Percentiles rank a stretch among this genome's conserved stretches.
Evolutionary conservation across 148 eudicot species (phyloP).

Genomic region (Oxyria digyna): DNA sequence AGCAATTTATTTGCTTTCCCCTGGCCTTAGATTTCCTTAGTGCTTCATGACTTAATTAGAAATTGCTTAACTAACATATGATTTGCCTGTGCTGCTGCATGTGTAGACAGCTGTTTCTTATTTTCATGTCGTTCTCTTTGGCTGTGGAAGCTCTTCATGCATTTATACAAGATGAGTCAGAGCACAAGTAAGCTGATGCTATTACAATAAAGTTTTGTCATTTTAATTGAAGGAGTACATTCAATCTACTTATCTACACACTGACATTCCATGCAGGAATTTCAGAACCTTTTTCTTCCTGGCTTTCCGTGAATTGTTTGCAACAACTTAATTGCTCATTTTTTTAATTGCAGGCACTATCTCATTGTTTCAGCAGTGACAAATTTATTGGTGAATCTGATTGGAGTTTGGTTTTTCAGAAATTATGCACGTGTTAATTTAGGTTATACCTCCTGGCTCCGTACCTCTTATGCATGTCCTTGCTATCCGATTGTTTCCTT

Average conservation of each 20-base stretch:
- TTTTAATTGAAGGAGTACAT: not conserved
- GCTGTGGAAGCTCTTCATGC: slow-evolving; percentile 99
- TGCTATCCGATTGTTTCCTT: not conserved
- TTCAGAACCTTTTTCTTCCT: not conserved
- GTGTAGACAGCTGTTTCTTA: slow-evolving; percentile 98
- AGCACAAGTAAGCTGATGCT: slow-evolving; percentile 78
- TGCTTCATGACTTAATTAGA: not conserved
- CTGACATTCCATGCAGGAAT: not conserved
- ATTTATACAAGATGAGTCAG: slow-evolving; percentile 96
- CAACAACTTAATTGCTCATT: not conserved
- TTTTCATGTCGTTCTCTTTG: slow-evolving; percentile 91
- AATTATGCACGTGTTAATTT: slow-evolving; percentile 84
- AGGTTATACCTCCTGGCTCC: slow-evolving; percentile 31
- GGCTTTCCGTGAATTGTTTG: not conserved
- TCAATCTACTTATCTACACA: not conserved
- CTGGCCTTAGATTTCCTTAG: not conserved
- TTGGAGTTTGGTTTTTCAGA: slow-evolving; percentile 98
- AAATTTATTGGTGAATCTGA: slow-evolving; percentile 88
- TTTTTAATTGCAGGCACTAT: slow-evolving; percentile 59
- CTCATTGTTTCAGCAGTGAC: slow-evolving; percentile 87
- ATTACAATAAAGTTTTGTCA: not conserved
- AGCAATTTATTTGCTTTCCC: not conserved
- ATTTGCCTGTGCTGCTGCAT: slow-evolving; percentile 27
- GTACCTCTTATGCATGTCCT: not conserved
- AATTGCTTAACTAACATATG: slow-evolving; percentile 15